These are phyloP conservation scores for Chlamydomonas schloesseri DNA, from an alignment of 139 green algal species.

Conservation along the genomic window DNA sequence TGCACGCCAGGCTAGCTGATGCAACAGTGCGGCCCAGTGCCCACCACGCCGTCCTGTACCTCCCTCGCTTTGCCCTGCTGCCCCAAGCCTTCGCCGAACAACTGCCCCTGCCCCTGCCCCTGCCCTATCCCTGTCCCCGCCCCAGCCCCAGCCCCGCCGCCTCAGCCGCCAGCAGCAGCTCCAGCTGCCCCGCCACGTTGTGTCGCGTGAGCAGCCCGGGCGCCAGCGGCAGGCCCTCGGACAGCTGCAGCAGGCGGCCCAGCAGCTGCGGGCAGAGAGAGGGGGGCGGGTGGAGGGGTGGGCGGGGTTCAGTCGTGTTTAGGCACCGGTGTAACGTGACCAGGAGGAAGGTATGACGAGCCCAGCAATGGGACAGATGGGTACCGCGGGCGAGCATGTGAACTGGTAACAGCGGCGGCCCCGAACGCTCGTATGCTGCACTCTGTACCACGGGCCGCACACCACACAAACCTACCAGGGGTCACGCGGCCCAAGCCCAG, in stretches of 20 bases:
- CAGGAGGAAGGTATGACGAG: not conserved
- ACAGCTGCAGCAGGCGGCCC: not conserved
- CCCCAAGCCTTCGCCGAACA: too few relatives aligned
- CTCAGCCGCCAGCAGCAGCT: constrained; percentile 9
- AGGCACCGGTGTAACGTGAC: too few relatives aligned
- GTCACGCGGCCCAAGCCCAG: too few relatives aligned
- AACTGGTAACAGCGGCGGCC: too few relatives aligned
- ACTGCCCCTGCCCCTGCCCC: too few relatives aligned
- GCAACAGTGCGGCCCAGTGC: too few relatives aligned
- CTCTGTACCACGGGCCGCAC: too few relatives aligned
- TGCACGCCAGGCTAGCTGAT: too few relatives aligned
- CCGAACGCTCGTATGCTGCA: too few relatives aligned
- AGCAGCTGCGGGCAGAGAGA: not conserved
- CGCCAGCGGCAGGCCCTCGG: not conserved
- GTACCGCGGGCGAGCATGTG: too few relatives aligned
- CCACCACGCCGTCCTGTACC: too few relatives aligned
- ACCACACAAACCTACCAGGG: too few relatives aligned
- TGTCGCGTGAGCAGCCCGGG: not conserved
- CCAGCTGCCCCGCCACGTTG: constrained; percentile 18
- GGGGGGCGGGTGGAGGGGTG: not conserved
- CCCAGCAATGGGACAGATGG: not conserved
- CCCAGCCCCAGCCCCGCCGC: not conserved
- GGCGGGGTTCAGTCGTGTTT: not conserved
- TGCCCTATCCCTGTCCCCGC: not conserved
- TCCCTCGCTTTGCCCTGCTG: not conserved